Conservation (phyloP, 2,329 filamentous ascomycete genomes). For the Cordyceps farinosa region DNA sequence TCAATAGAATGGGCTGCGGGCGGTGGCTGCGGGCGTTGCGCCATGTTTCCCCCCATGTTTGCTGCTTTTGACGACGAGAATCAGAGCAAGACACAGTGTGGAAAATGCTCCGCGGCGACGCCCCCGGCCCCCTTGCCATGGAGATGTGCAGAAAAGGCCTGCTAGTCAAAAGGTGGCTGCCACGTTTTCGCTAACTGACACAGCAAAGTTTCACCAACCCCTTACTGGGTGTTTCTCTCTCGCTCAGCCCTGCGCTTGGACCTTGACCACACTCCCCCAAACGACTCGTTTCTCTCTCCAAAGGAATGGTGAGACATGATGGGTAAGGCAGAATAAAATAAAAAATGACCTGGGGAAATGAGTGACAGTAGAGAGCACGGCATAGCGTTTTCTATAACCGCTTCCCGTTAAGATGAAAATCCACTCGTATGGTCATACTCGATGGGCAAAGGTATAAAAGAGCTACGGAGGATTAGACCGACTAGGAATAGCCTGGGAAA, state of each 20-base stretch:
- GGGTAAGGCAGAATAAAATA: background rate
- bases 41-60: background rate
- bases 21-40: background rate
- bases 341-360: background rate
- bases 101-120: background rate
- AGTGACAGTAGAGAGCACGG: too few species aligned
- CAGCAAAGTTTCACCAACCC: slow-evolving; percentile 9
- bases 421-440: slow-evolving; percentile 15
- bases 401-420: background rate
- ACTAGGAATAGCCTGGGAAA: background rate
- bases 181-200: slow-evolving; percentile 16
- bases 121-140: background rate
- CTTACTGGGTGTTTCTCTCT: background rate
- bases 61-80: background rate
- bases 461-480: background rate
- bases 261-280: background rate
- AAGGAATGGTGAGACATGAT: background rate
- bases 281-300: background rate
- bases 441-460: background rate
- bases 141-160: background rate
- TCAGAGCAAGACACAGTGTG: background rate
- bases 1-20: too few species aligned
- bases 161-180: slow-evolving; percentile 12
- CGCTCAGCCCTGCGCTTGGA: slow-evolving; percentile 11
- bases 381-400: background rate